These are phyloP conservation scores for Lachancea fermentati DNA, from an alignment of 805 yeast species.

Conservation along the genomic window DNA sequence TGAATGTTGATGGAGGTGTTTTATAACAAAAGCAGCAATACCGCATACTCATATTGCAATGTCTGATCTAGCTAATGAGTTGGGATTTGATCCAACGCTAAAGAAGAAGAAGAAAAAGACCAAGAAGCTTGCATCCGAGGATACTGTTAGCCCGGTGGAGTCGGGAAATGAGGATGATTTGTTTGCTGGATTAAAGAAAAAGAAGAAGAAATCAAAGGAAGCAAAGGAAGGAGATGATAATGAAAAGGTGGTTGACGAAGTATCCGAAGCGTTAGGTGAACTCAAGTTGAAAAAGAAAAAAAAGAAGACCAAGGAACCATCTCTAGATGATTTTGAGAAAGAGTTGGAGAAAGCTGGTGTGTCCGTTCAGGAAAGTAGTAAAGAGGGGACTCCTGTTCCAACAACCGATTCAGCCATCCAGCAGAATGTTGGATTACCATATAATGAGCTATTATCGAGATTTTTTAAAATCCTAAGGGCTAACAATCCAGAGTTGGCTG, in stretches of 20 bases:
- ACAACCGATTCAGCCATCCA: slow-evolving; percentile 32
- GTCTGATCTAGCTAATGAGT: slow-evolving; percentile 34
- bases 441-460: slow-evolving; percentile 71
- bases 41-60: slow-evolving; percentile 1
- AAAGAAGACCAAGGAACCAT: slow-evolving; percentile 58
- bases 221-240: slow-evolving; percentile 32
- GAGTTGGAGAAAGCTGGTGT: slow-evolving; percentile 89
- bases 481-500: slow-evolving; percentile 97
- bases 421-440: slow-evolving; percentile 58
- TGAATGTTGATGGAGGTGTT: not conserved
- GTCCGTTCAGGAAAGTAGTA: slow-evolving; percentile 40
- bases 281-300: slow-evolving; percentile 75
- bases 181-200: slow-evolving; percentile 77
- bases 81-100: slow-evolving; percentile 69
- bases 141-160: slow-evolving; percentile 34
- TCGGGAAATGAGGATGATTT: slow-evolving; percentile 55
- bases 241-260: slow-evolving; percentile 38
- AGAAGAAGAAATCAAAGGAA: slow-evolving; percentile 66
- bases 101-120: slow-evolving; percentile 72
- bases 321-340: slow-evolving; percentile 77
- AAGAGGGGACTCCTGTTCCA: slow-evolving; percentile 29
- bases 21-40: not conserved
- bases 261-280: slow-evolving; percentile 62
- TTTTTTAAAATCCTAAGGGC: slow-evolving; percentile 82
- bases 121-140: slow-evolving; percentile 41